These are phyloP conservation scores for Clavariopsis aquatica DNA, from an alignment of 495 filamentous ascomycete species.

Conservation along the genomic window DNA sequence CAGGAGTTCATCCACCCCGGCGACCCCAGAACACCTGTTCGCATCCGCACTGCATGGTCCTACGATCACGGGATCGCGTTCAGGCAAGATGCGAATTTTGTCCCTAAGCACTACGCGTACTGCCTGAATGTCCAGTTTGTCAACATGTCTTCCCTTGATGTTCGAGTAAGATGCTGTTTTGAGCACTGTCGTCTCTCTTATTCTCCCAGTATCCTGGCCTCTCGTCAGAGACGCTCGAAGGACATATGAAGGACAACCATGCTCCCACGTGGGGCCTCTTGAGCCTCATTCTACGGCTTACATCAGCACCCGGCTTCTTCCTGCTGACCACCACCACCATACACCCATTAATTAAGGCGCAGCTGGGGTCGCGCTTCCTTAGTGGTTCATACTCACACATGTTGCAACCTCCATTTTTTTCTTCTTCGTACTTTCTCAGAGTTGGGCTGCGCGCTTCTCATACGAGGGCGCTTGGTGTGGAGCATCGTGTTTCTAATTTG, in stretches of 20 bases:
- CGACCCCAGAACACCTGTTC: not conserved
- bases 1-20: not conserved
- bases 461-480: conserved; percentile 10
- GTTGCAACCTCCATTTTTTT: not conserved
- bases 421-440: not conserved
- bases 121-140: not conserved
- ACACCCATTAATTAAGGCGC: not conserved
- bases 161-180: not conserved
- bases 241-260: not conserved
- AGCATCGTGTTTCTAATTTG: conserved; percentile 13
- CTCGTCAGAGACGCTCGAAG: no score
- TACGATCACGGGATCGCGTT: not conserved
- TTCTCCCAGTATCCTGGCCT: not conserved
- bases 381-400: not conserved
- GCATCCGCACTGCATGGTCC: not conserved
- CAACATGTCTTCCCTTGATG: not conserved
- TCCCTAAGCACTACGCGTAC: no score
- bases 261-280: not conserved
- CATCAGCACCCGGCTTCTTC: not conserved
- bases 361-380: not conserved
- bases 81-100: not conserved
- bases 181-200: not conserved
- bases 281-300: conserved; percentile 9
- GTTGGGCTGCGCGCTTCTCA: conserved; percentile 1
- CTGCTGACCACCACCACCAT: conserved; percentile 4